Evolutionary conservation across 768 basidiomycete species (phyloP), one percentile per base, ranked within the genome.

Genomic region (Xerocomellus chrysenteron): DNA sequence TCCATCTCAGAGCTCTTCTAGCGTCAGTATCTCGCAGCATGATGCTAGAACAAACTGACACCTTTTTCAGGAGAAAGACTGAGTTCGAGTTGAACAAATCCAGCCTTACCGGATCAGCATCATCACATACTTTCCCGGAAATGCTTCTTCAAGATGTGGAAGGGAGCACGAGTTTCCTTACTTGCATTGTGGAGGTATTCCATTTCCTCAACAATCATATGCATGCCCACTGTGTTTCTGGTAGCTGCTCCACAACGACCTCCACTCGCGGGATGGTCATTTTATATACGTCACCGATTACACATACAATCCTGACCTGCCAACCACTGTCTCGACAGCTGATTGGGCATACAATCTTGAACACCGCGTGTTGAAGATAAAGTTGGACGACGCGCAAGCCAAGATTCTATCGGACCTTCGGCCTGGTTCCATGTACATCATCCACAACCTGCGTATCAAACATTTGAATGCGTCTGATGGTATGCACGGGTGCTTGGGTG

Each of bases 241-340:
- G 14, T 54, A 87, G 86, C 66, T 86, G 35, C 68, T 88, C 4
- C 75, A 78, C 56, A 57, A 74, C 19, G 70, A 72, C 13, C 58
- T 68, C 19, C 70, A 74, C 43, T 61, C 72, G 17, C 60, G 66
- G 32, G 67, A 72, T 28, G 65, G 66, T 26, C 68, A 76, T 5
- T 75, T 72, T 47, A 67, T 88, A 39, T 84, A 80, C 57, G 80
- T 85, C 33, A 88, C 86, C 9, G 88, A 90, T 66, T 89, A 87
- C 63, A 86, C 86, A 2, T 65, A 71, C 4, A 78, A 85, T 51
- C 61, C 75, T 4, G 69, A 78, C 49, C 70, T 87, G 36, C 63
- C 71, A 5, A 57, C 68, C n/a, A 55, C 66, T 4, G 54, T 63
- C 19, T 64, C 60, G 28, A 50, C 58, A 4, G 69, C 72, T 47